These are phyloP conservation scores for Lecanicillium sp. DNA, from an alignment of 2,329 filamentous ascomycete genomes.

Conservation along the genomic window DNA sequence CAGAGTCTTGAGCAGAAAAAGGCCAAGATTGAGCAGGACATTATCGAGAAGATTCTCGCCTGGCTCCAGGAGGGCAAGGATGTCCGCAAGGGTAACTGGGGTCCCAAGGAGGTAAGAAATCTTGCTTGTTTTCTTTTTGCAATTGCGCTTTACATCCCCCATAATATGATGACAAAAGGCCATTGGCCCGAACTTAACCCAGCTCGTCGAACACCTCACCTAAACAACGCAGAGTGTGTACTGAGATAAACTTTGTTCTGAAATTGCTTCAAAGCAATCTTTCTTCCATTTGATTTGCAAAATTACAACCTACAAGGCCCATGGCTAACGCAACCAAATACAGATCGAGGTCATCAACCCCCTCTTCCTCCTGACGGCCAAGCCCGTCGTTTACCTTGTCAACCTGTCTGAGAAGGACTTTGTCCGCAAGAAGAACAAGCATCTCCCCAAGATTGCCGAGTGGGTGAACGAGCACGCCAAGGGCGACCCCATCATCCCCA, in stretches of 20 bases:
- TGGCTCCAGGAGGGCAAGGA: constrained; percentile 86
- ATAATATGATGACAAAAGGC: constrained; percentile 95
- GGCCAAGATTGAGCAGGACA: constrained; percentile 87
- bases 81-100: constrained; percentile 84
- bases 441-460: constrained; percentile 85
- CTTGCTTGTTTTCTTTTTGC: constrained; percentile 18
- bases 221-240: constrained; percentile 66
- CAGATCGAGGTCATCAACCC: constrained; percentile 98
- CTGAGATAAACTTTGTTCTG: constrained; percentile 84
- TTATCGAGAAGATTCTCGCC: constrained; percentile 81
- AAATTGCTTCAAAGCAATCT: constrained; percentile 30
- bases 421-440: constrained; percentile 99
- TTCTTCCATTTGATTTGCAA: constrained; percentile 3
- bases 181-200: constrained; percentile 92
- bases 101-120: constrained; percentile 82
- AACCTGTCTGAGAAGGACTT: constrained; percentile 97
- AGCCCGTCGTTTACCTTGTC: constrained; percentile 94
- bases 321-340: constrained; percentile 6
- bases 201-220: constrained; percentile 96
- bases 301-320: not conserved
- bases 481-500: constrained; percentile 85
- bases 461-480: constrained; percentile 90
- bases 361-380: constrained; percentile 88
- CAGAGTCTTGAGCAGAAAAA: constrained; percentile 98
- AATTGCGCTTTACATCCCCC: constrained; percentile 13